Evolutionary conservation across 257 asterid species (phyloP), one percentile per base, ranked within the genome.

Genomic region (Capsicum pubescens): DNA sequence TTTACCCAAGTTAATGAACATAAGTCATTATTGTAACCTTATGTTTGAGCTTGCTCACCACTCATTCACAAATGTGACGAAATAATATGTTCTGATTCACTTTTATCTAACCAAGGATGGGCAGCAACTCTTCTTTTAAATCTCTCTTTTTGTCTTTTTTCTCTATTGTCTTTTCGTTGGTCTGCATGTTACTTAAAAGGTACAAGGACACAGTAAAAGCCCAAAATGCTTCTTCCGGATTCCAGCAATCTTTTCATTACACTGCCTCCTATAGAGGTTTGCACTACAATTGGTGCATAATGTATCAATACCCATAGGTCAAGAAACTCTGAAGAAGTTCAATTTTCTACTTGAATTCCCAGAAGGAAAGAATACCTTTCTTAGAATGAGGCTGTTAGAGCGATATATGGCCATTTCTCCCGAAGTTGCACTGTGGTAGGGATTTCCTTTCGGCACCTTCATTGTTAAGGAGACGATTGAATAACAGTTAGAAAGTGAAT

Each of bases 341-440:
- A 81, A 26, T 50, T 76, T 86, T 83, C 66, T 80, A 78, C 83
- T 67, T 77, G 32, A 72, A 85, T 60, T 68, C 80, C 67, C 67
- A 63, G 61, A 44, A 68, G 67, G n/a, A 19, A 52, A 68, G 35
- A 32, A n/a, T 93, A 96, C 99, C 99, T 94, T 91, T 86, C 90
- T 90, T 87, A 96, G 89, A 85, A 93, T 93, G 85, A 92, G 95
- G 93, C 98, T 92, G 90, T 97, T 89, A 17, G 97, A 97, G 67
- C 90, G 92, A 81, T 97, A 97, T 59, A 97, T 92, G 84, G 98
- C 98, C 98, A 95, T 93, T 90, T 97, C 99, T 86, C 99, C 99
- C 55, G 99, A 97, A 80, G 98, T 95, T 86, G 99, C 99, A 91
- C 99, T 97, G 86, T 97, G 99, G 86, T 95, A 93, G 67, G 99